Conservation (phyloP, 352 stramenopile species). For the Globisporangium spiculum region DNA sequence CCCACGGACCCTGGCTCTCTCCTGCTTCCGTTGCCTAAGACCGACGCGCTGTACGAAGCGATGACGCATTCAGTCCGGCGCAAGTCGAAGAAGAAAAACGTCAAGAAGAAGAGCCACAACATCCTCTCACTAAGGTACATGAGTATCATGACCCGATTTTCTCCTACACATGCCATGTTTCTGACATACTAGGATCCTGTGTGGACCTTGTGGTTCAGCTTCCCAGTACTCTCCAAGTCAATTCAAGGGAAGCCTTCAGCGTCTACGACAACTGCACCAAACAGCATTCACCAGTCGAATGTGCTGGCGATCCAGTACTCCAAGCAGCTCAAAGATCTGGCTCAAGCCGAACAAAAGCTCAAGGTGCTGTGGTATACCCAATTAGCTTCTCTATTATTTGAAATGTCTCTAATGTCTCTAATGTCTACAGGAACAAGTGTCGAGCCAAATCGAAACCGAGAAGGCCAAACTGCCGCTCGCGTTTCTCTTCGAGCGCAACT, state of each 20-base stretch:
- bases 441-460: slow-evolving; percentile 42
- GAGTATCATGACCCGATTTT: not conserved
- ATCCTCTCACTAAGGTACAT: slow-evolving; percentile 34
- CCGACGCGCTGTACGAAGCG: slow-evolving; percentile 5
- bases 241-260: not conserved
- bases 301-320: slow-evolving; percentile 8
- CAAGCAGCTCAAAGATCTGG: slow-evolving; percentile 17
- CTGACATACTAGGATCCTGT: not conserved
- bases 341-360: slow-evolving; percentile 20
- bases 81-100: slow-evolving; percentile 4
- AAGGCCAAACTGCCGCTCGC: slow-evolving; percentile 58
- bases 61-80: not conserved
- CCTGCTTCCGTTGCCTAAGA: not conserved
- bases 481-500: slow-evolving; percentile 74
- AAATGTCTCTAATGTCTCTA: too few relatives aligned
- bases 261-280: not conserved
- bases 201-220: slow-evolving; percentile 5
- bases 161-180: not conserved
- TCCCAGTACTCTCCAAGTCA: slow-evolving; percentile 19
- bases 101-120: slow-evolving; percentile 16
- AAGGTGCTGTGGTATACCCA: slow-evolving; percentile 6
- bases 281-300: not conserved
- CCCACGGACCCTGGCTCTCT: not conserved
- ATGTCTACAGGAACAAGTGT: slow-evolving; percentile 26
- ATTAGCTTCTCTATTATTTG: not conserved